Evolutionary conservation across 2,329 filamentous ascomycete genomes (phyloP).

Genomic region (Acephala macrosclerotiorum): DNA sequence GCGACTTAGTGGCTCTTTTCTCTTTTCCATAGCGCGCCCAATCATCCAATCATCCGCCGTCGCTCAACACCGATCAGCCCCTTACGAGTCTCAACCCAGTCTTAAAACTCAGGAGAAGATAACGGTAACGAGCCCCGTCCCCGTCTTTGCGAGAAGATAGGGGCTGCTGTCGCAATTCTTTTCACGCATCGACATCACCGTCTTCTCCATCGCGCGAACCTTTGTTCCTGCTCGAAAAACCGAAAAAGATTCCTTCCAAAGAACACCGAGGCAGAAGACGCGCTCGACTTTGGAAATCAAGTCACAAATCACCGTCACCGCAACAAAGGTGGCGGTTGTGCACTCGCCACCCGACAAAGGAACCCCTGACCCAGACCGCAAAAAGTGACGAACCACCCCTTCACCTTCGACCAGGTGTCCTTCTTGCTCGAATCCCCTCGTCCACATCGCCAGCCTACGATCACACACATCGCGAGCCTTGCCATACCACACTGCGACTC

Average conservation of each 20-base stretch:
- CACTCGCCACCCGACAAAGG: constrained; percentile 9
- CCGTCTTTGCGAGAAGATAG: background rate
- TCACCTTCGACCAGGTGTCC: background rate
- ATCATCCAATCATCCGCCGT: background rate
- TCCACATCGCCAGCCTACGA: background rate
- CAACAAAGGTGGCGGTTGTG: constrained; percentile 7
- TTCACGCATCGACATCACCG: background rate
- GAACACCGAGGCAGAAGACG: background rate
- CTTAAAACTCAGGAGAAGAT: constrained; percentile 12
- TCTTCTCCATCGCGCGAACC: background rate
- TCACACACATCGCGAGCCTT: constrained; percentile 6
- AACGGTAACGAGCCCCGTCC: background rate
- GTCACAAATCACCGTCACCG: background rate
- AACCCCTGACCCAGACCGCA: constrained; percentile 1
- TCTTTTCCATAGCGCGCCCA: constrained; percentile 6
- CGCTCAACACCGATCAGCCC: background rate
- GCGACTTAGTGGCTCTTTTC: constrained; percentile 1
- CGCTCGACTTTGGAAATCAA: background rate
- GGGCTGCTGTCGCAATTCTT: background rate
- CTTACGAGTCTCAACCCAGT: constrained; percentile 5
- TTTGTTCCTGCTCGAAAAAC: no score
- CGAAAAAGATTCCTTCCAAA: background rate
- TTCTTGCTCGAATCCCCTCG: background rate
- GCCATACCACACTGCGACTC: constrained; percentile 6
- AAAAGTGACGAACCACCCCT: background rate